Evolutionary conservation across 2,329 filamentous ascomycete species (phyloP), one percentile per base, ranked within the genome.

Genomic region (Ceratocystis alfenasii): DNA sequence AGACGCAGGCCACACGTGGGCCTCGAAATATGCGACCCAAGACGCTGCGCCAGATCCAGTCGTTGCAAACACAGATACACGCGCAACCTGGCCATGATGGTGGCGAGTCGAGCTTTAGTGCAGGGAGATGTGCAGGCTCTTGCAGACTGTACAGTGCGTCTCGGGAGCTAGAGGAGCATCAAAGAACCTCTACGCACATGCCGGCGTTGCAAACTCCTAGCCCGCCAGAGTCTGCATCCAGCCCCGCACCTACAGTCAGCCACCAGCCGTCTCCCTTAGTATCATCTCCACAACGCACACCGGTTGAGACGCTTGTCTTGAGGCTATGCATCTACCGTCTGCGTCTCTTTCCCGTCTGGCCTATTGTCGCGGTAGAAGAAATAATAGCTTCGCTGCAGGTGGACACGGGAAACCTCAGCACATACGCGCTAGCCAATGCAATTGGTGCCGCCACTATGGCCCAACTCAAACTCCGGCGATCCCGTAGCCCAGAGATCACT

Each of bases 261-360:
- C 53, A 15, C 15, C 25, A 25, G 6, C 22, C 50, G 8, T 55
- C 50, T 12, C 20, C 50, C 4, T 7, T 25, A 1, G 22, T 12
- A 20, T 15, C 60, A 20, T 10, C 55, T 2, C 5, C 20, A 33
- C 62, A n/a, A 25, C 62, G 57, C 5, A 65, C 64, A 3, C 59
- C 63, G 5, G 25, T 57, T 5, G 68, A 63, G 30, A 50, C 36
- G 7, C 30, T 62, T 20, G 63, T 66, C 3, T 41, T 64, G 6
- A 63, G 64, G 1, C 71, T 81, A 3, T 78, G 78, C 68, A 73
- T 78, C 61, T 81, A 80, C 68, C 76, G 76, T 2, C 74, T 79
- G n/a, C 77, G 79, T 12, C 72, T 81, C 59, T 81, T 79, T 63
- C 79, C 80, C 0, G 77, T 81, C 2, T 81, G 79, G 79, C 79